Evolutionary conservation across 1,139 yeast genomes (phyloP), one percentile per base, ranked within the genome.

Genomic region (Nakaseomyces bracarensis): DNA sequence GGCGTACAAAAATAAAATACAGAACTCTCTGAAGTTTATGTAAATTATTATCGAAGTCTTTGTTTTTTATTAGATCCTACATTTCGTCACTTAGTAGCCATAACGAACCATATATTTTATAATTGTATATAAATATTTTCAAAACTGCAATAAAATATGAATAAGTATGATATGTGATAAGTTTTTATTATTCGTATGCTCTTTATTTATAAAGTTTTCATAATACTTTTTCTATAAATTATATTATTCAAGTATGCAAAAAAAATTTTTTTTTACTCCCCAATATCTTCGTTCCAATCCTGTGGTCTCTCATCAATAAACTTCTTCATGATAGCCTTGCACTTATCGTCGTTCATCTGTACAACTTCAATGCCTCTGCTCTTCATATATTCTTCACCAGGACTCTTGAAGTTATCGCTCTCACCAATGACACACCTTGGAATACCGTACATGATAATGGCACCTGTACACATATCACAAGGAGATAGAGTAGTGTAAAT

Each of bases 391-490:
- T 79, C 83, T 60, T 89, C 96, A 35, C 75, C 79, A 5, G 74
- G 80, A 11, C 96, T 96, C 34, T 72, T 51, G 54, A 82, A 89
- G 20, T 82, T 87, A 41, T 66, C 75, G 62, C 86, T 86, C 63
- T 89, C 97, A 16, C 96, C 96, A 63, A 86, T 58, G 0, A 89
- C 96, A 28, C 86, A 82, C 50, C 96, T 71, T 52, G 79, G 78
- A 50, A 89, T 72, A 28, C 95, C 95, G 64, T 87, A 89, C 71
- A 89, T 70, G 43, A 89, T 59, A 51, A 93, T 84, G 13, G 96
- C 95, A 15, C 97, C 97, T 6, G 94, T 76, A 59, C 97, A 89
- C 96, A 89, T 89, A 51, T 79, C 72, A 62, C 97, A 89, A 2
- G 97, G 96, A 5, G 95, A 83, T 50, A 89, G 69, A 0, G 96